Base-by-base conservation (phyloP, 805 yeast species). In the Kluyveromyces lactis region DNA sequence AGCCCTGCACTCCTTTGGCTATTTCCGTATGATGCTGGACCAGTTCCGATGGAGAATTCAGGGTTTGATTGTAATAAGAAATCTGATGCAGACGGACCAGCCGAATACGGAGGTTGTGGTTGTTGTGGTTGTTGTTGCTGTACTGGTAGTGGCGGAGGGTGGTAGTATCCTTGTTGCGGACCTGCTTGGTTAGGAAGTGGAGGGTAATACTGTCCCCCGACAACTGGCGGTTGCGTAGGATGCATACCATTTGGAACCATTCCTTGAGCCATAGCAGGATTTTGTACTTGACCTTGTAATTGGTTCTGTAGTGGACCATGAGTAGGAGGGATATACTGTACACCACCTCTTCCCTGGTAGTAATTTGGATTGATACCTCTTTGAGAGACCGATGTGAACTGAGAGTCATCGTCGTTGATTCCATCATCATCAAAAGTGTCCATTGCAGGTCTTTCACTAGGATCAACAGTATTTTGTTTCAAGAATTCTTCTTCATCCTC, bases 371-470 rank as follows among this genome's bases (percentile, higher is more conserved):
- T 82, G 12, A 77, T 69, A 19, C 79, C 87, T 55, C 90, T 67
- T 59, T 82, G 90, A 6, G 89, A 80, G 2, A 83, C 84, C 38
- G 86, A 78, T 1, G 92, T 82, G 58, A 83, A 80, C 51, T 79
- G 81, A 1, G 90, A 81, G 34, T 68, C 76, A 17, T 50, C 49
- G 13, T 51, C 59, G 29, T 55, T 55, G 18, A 47, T 46, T 11
- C 57, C 55, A 15, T 58, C 58, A 26, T 50, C 52, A 27, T 39
- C 43, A 6, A 43, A 31, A 18, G 33, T 8, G 4, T 34, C 37
- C 12, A 40, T 33, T 11, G 37, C 42, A 17, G 53, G 44, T 27
- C 48, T 41, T 41, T 47, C 49, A n/a, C 47, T 40, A 13, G 46
- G 43, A 26, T 47, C 49, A 18, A 48, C 41, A 12, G 46, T 48